Conservation (phyloP, 805 yeast genomes). For the Metschnikowia hibisci region DNA sequence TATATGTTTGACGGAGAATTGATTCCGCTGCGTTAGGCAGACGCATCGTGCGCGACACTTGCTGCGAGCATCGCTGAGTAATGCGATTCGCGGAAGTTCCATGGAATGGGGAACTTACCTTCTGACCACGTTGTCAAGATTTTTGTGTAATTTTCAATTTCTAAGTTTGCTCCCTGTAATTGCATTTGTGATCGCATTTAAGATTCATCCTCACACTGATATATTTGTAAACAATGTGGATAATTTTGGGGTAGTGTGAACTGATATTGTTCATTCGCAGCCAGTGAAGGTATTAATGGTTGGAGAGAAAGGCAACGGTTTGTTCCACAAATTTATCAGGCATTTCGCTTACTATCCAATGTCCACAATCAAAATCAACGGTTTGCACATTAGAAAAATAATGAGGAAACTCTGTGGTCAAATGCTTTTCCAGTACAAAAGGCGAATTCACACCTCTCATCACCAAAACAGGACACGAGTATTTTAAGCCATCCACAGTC, state of each 20-base stretch:
- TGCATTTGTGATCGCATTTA: too few relatives aligned
- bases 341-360: constrained; percentile 40
- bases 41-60: not conserved
- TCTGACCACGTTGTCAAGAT: too few relatives aligned
- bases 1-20: constrained; percentile 4
- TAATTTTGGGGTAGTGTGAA: too few relatives aligned
- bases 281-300: too few relatives aligned
- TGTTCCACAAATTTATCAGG: constrained; percentile 28
- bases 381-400: constrained; percentile 23
- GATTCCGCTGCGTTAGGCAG: constrained; percentile 1
- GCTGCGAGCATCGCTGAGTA: constrained; percentile 1
- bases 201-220: too few relatives aligned
- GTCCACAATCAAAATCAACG: constrained; percentile 28
- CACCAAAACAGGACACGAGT: constrained; percentile 36
- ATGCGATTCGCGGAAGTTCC: not conserved
- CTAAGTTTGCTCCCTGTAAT: too few relatives aligned
- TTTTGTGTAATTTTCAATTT: too few relatives aligned
- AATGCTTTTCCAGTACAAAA: constrained; percentile 34
- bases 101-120: too few relatives aligned
- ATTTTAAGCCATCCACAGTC: constrained; percentile 16
- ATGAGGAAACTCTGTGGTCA: constrained; percentile 18
- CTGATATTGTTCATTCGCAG: too few relatives aligned
- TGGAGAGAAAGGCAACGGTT: constrained; percentile 7
- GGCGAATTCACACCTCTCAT: constrained; percentile 42
- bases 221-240: too few relatives aligned